These are phyloP conservation scores for Ganoderma lingzhi DNA, from an alignment of 1,284 basidiomycete genomes.

Conservation along the genomic window DNA sequence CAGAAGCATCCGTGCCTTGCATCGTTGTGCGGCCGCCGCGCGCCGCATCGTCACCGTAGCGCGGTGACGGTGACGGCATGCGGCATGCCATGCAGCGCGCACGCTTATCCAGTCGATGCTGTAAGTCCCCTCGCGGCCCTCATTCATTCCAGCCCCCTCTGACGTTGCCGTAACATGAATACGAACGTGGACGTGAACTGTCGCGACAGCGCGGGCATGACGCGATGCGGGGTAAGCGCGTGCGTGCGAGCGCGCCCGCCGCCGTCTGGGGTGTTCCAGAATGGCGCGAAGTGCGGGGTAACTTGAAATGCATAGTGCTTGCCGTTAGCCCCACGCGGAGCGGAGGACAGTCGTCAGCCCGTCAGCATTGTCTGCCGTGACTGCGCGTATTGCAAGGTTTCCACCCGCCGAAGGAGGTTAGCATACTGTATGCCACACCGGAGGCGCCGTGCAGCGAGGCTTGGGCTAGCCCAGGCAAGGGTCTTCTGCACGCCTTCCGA, in stretches of 20 bases:
- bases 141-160: background rate
- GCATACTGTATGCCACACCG: background rate
- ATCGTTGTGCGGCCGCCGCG: background rate
- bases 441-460: background rate
- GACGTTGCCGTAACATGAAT: background rate
- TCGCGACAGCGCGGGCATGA: background rate
- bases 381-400: background rate
- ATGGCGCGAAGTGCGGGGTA: conserved; percentile 12
- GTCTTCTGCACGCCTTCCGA: background rate
- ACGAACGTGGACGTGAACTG: no score
- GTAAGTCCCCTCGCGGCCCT: background rate
- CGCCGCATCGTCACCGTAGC: background rate
- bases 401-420: background rate
- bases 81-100: background rate
- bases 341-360: background rate
- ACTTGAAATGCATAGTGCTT: background rate
- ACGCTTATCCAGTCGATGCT: background rate
- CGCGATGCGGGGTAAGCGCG: conserved; percentile 3
- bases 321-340: background rate
- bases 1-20: background rate
- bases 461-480: conserved; percentile 4
- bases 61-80: conserved; percentile 6
- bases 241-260: background rate
- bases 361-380: background rate
- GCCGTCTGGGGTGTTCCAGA: conserved; percentile 1